Percentiles rank a stretch among this genome's conserved stretches.
phyloP scores from a whole-genome alignment of 208 protist species.

The Wallacemonas sp. region DNA sequence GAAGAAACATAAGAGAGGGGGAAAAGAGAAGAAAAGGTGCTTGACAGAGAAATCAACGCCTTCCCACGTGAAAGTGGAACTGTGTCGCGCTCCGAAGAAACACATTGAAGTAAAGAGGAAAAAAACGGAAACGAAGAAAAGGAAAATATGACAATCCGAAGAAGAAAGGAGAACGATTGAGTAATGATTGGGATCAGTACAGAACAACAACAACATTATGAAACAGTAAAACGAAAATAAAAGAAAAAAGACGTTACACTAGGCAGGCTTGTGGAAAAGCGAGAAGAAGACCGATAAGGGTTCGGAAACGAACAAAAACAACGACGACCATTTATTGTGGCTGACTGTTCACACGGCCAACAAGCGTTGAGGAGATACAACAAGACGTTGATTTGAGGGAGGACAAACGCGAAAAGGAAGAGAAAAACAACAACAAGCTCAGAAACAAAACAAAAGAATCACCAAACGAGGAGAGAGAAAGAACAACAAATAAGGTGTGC shows the following conservation, averaged over 20 bases:
- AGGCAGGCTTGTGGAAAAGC: not conserved
- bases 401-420: constrained; percentile 15
- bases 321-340: too few relatives aligned
- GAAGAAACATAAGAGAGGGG: too few relatives aligned
- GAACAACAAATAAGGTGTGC: constrained; percentile 7
- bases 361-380: too few relatives aligned
- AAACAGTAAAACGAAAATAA: constrained; percentile 13
- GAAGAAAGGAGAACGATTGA: not conserved
- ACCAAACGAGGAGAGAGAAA: constrained; percentile 13
- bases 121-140: not conserved
- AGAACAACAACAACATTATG: not conserved
- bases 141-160: not conserved
- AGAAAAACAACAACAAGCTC: not conserved
- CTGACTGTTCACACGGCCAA: not conserved
- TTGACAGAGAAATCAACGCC: not conserved
- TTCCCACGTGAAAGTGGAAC: not conserved
- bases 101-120: constrained; percentile 7
- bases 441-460: not conserved
- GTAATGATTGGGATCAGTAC: not conserved
- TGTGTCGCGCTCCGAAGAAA: constrained; percentile 2
- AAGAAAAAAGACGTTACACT: not conserved
- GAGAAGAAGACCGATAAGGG: not conserved
- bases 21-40: too few relatives aligned
- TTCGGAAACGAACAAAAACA: too few relatives aligned
- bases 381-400: too few relatives aligned